Evolutionary conservation across 73 alveolate genomes (phyloP).

Genomic region (Tetrahymena thermophila): DNA sequence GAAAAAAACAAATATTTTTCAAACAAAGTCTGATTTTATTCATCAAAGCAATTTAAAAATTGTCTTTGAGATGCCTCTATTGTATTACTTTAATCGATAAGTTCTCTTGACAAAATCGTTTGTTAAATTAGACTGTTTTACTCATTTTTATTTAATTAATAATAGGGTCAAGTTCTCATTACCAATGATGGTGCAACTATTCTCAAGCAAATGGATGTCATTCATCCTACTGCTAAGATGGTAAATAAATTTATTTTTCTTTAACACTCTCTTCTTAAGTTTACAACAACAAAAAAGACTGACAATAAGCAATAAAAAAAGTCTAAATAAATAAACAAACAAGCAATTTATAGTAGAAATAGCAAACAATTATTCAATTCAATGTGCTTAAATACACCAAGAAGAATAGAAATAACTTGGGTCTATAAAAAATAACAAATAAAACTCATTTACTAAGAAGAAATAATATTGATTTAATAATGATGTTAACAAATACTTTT

Average conservation of each 20-base stretch:
- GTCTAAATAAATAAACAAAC: too few species aligned
- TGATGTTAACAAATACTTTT: background rate
- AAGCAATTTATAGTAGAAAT: background rate
- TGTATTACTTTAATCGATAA: background rate
- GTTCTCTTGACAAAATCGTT: background rate
- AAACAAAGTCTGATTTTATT: too few species aligned
- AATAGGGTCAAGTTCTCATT: constrained; percentile 92
- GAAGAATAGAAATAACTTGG: background rate
- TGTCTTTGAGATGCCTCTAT: background rate
- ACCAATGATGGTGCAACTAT: constrained; percentile 99
- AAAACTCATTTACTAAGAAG: too few species aligned
- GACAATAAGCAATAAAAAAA: too few species aligned
- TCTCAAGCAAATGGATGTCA: constrained; percentile 93
- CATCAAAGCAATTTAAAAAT: background rate
- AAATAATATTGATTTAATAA: background rate
- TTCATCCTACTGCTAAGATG: constrained; percentile 99
- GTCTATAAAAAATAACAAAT: background rate
- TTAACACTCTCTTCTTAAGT: background rate
- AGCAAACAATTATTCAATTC: background rate
- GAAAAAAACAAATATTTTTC: background rate
- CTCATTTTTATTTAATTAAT: constrained; percentile 44
- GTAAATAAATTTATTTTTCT: background rate
- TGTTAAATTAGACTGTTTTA: background rate
- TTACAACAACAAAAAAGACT: background rate
- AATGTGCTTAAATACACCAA: background rate